Percentiles rank a stretch among this genome's conserved stretches.
phyloP scores from a whole-genome alignment of 2,329 filamentous ascomycete species.

The Calonectria montana region DNA sequence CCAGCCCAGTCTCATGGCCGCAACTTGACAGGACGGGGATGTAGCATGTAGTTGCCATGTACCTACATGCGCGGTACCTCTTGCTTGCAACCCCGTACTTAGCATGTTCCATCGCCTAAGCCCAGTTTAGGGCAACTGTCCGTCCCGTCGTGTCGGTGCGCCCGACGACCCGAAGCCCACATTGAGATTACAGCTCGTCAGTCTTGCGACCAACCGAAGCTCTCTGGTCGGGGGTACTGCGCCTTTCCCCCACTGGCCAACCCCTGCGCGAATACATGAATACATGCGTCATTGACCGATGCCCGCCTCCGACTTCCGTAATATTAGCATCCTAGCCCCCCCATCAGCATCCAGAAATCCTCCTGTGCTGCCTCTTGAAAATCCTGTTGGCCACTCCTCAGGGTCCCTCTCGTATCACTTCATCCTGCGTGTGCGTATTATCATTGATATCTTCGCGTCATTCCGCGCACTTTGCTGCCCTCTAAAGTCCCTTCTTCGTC shows the following conservation, averaged over 20 bases:
- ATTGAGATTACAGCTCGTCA: conserved; percentile 3
- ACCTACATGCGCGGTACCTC: conserved; percentile 10
- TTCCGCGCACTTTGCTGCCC: not conserved
- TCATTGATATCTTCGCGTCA: not conserved
- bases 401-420: not conserved
- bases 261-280: not conserved
- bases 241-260: conserved; percentile 7
- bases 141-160: conserved; percentile 19
- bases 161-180: conserved; percentile 40
- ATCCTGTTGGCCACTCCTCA: not conserved
- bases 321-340: conserved; percentile 35
- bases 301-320: conserved; percentile 40
- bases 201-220: conserved; percentile 38
- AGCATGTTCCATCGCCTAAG: not conserved
- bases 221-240: not conserved
- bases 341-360: not conserved
- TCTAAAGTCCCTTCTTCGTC: not conserved
- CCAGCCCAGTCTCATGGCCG: not conserved
- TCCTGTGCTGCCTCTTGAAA: not conserved
- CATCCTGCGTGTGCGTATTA: not conserved
- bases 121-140: not conserved
- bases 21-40: not conserved
- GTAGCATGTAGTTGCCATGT: not conserved
- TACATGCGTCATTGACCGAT: conserved; percentile 43
- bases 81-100: not conserved